These are phyloP conservation scores for Backusella tuberculispora DNA, from an alignment of 192 early-diverging fungal species.

Conservation along the genomic window DNA sequence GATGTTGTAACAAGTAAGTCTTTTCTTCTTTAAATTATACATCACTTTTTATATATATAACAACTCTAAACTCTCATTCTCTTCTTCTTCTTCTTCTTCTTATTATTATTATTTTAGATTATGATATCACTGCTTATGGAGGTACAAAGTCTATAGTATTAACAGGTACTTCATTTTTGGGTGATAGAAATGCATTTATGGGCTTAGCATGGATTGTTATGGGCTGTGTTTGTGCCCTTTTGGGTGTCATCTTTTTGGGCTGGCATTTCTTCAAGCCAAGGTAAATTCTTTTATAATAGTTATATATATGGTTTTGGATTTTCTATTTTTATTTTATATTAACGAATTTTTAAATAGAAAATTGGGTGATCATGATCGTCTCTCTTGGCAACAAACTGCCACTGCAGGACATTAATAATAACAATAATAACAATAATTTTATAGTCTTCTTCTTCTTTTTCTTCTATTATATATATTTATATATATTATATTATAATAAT, in stretches of 20 bases:
- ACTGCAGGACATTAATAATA: not conserved
- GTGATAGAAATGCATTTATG: constrained; percentile 96
- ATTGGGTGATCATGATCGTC: constrained; percentile 94
- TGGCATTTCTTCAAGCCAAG: constrained; percentile 94
- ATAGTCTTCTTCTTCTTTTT: too few species aligned
- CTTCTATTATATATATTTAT: not conserved
- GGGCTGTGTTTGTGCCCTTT: constrained; percentile 85
- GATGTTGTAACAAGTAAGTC: constrained; percentile 74
- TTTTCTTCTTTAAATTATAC: too few species aligned
- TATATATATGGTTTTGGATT: not conserved
- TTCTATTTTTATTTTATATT: not conserved
- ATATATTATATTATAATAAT: constrained; percentile 1
- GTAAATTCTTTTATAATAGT: constrained; percentile 40
- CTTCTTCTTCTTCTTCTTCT: not conserved
- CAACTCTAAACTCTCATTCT: not conserved
- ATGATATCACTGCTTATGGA: constrained; percentile 82
- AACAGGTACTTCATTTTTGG: constrained; percentile 92
- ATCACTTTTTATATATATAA: constrained; percentile 28
- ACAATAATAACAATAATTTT: not conserved
- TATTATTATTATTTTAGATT: constrained; percentile 55
- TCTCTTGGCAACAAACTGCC: constrained; percentile 81
- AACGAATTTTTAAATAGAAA: constrained; percentile 55
- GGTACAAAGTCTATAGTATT: constrained; percentile 97
- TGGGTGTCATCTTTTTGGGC: constrained; percentile 87
- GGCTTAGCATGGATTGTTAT: constrained; percentile 94